Conservation (phyloP, 352 stramenopile species). For the Globisporangium perplexum region DNA sequence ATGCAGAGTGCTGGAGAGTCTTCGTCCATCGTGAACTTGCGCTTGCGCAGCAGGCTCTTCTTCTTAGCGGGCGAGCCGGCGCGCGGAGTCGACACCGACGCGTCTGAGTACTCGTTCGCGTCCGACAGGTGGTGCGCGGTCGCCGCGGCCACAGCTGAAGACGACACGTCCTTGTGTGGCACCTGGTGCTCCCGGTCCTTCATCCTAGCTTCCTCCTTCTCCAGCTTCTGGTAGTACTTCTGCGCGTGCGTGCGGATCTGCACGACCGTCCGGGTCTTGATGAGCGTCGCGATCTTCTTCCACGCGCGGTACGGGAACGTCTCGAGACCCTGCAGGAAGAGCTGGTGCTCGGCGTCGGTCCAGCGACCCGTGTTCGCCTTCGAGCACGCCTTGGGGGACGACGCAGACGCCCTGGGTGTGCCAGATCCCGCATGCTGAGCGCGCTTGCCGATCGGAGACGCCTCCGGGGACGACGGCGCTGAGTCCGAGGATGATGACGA, state of each 20-base stretch:
- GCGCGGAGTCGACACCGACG: constrained; percentile 2
- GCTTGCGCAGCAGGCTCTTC: constrained; percentile 58
- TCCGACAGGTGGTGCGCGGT: constrained; percentile 8
- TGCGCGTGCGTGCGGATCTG: constrained; percentile 87
- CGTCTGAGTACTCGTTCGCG: constrained; percentile 10
- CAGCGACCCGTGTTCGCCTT: constrained; percentile 83
- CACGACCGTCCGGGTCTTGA: constrained; percentile 92
- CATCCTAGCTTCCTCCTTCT: constrained; percentile 78
- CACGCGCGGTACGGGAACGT: constrained; percentile 82
- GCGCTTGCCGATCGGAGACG: constrained; percentile 12
- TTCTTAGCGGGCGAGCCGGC: constrained; percentile 36
- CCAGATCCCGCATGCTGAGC: neutral
- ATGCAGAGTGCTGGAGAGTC: constrained; percentile 2
- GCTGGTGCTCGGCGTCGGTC: constrained; percentile 84
- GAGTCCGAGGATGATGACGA: constrained; percentile 7
- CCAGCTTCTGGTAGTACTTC: constrained; percentile 89
- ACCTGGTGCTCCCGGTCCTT: constrained; percentile 62
- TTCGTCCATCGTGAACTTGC: constrained; percentile 46
- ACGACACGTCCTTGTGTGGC: neutral
- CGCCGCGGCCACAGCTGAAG: neutral
- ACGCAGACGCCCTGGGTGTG: constrained; percentile 1
- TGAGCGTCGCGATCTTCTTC: constrained; percentile 92
- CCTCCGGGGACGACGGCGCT: constrained; percentile 5
- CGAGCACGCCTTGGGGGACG: constrained; percentile 17
- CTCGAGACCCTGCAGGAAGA: constrained; percentile 85